A percentile compares a stretch with the other conserved stretches of the same genome.
These are phyloP conservation scores for Russula earlei DNA, from an alignment of 768 basidiomycete species.

Conservation along the genomic window DNA sequence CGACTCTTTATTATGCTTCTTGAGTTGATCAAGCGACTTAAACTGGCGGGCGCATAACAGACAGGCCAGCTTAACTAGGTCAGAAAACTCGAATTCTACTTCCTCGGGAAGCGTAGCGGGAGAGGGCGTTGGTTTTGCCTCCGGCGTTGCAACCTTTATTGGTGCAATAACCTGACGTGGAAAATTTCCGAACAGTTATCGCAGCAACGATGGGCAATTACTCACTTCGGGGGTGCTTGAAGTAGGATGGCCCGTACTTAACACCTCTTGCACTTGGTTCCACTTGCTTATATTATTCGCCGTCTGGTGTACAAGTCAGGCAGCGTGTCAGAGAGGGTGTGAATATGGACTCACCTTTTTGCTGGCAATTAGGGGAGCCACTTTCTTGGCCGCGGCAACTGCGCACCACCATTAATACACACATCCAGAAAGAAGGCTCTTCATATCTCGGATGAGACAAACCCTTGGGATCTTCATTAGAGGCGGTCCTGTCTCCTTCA, in stretches of 20 bases:
- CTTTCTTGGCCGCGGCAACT: constrained; percentile 52
- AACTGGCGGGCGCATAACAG: constrained; percentile 90
- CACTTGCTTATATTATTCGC: constrained; percentile 91
- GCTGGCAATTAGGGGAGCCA: constrained; percentile 74
- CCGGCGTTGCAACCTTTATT: constrained; percentile 1
- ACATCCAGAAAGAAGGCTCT: constrained; percentile 20
- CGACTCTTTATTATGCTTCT: constrained; percentile 87
- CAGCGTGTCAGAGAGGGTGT: not conserved
- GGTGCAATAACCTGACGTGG: constrained; percentile 9
- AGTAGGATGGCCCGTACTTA: constrained; percentile 31
- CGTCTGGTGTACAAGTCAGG: constrained; percentile 37
- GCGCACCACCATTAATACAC: constrained; percentile 27
- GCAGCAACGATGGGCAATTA: not conserved
- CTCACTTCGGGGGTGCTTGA: constrained; percentile 16
- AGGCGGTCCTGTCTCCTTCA: constrained; percentile 31
- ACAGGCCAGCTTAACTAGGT: constrained; percentile 66
- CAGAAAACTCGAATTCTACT: constrained; percentile 74
- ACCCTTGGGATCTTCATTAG: constrained; percentile 42
- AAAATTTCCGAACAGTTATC: not conserved
- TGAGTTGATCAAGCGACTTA: constrained; percentile 77
- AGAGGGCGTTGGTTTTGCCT: constrained; percentile 24
- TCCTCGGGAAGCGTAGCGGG: constrained; percentile 36
- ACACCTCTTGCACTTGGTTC: constrained; percentile 91
- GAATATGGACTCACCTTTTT: constrained; percentile 53
- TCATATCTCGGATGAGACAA: constrained; percentile 27